phyloP scores from a whole-genome alignment of 2,329 filamentous ascomycete species.

The Colletotrichum lini region DNA sequence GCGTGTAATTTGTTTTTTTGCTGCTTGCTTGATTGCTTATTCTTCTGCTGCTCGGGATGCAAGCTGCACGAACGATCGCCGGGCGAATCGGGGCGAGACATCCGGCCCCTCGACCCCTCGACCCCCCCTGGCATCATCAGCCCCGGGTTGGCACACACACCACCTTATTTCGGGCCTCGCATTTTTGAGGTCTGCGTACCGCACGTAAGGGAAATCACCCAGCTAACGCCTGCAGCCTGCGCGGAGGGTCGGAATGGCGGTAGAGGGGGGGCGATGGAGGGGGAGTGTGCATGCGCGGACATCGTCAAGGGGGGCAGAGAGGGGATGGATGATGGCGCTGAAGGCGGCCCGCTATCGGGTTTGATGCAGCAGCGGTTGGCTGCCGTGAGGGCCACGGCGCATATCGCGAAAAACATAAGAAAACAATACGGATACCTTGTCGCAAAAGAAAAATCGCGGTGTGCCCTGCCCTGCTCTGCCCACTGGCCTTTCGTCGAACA shows the following conservation, averaged over 20 bases:
- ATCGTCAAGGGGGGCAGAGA: neutral
- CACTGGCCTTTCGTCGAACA: neutral
- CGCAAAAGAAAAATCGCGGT: slow-evolving; percentile 11
- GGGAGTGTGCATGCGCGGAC: slow-evolving; percentile 16
- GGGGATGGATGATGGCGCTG: neutral
- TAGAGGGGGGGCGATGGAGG: neutral
- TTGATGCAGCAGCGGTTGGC: slow-evolving; percentile 11
- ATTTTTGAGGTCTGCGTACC: slow-evolving; percentile 12
- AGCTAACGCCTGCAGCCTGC: neutral
- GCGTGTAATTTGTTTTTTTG: neutral
- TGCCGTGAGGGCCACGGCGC: slow-evolving; percentile 12
- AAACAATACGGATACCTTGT: neutral
- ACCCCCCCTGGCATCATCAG: neutral
- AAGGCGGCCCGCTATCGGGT: slow-evolving; percentile 35
- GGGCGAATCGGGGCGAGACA: slow-evolving; percentile 35
- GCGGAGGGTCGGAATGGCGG: slow-evolving; percentile 14
- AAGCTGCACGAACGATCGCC: slow-evolving; percentile 30
- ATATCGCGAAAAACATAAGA: neutral
- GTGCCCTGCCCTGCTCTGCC: neutral
- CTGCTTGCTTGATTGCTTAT: no score
- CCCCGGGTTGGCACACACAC: slow-evolving; percentile 13
- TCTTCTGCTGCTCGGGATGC: slow-evolving; percentile 11
- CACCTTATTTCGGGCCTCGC: slow-evolving; percentile 6
- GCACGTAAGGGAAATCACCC: slow-evolving; percentile 35
- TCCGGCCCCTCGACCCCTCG: no score